A percentile compares a stretch with the other conserved stretches of the same genome.
Evolutionary conservation across 352 stramenopile genomes (phyloP).

Genomic region (Phytophthora niederhauseri): DNA sequence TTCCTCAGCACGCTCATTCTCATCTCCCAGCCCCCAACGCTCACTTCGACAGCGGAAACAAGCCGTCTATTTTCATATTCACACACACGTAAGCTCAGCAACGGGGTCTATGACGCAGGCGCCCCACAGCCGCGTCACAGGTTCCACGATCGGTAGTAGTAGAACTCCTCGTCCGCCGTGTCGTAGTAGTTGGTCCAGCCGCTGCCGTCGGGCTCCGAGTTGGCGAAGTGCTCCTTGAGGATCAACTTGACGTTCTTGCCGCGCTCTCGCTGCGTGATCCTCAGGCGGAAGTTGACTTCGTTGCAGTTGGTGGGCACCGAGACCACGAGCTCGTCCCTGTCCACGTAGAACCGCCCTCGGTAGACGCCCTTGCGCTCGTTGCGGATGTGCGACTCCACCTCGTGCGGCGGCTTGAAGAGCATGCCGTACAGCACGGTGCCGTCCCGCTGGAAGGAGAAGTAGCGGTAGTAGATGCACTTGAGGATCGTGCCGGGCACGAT

Average conservation of each 20-base stretch:
- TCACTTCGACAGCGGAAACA: constrained; percentile 15
- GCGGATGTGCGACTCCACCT: constrained; percentile 45
- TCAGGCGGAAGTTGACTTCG: constrained; percentile 73
- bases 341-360: constrained; percentile 64
- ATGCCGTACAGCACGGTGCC: constrained; percentile 79
- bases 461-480: constrained; percentile 84
- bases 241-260: constrained; percentile 68
- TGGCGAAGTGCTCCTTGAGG: constrained; percentile 72
- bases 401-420: constrained; percentile 75
- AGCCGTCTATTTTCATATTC: constrained; percentile 33
- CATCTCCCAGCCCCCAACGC: neutral
- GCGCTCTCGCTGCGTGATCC: constrained; percentile 48
- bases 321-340: constrained; percentile 68
- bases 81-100: constrained; percentile 13
- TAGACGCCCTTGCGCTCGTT: constrained; percentile 52
- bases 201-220: constrained; percentile 70
- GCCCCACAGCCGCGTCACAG: constrained; percentile 34
- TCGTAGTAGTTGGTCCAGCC: constrained; percentile 76
- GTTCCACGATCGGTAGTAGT: constrained; percentile 75
- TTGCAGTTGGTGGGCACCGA: constrained; percentile 72
- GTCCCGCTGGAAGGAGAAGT: constrained; percentile 81
- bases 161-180: constrained; percentile 75
- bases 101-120: constrained; percentile 2
- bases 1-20: neutral
- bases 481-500: constrained; percentile 73